Evolutionary conservation across 23 red algal species (phyloP).

Genomic region (Agarophyton chilense): DNA sequence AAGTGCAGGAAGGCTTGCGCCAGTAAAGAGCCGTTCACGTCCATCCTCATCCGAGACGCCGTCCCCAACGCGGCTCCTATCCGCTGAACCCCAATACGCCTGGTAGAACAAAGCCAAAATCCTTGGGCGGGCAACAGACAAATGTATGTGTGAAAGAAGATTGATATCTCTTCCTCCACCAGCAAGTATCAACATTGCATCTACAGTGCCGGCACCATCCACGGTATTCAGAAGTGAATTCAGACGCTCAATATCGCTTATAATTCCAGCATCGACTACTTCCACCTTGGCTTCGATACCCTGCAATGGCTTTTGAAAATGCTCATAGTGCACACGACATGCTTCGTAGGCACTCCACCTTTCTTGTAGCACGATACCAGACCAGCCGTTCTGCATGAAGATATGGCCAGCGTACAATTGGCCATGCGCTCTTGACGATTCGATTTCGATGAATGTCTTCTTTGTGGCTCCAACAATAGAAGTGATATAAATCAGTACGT

Average conservation of each 20-base stretch:
- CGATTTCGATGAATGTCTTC: conserved; percentile 14
- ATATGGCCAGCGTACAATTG: background rate
- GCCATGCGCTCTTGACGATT: background rate
- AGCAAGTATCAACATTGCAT: background rate
- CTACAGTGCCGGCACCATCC: background rate
- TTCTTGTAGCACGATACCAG: background rate
- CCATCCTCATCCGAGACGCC: background rate
- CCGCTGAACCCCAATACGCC: background rate
- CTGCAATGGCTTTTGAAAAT: background rate
- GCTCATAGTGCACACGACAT: conserved; percentile 1
- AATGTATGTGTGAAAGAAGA: background rate
- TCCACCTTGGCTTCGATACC: background rate
- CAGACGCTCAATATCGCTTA: background rate
- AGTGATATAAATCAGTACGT: conserved; percentile 12
- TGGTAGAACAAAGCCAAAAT: conserved; percentile 25
- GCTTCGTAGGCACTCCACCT: conserved; percentile 22
- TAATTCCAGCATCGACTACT: conserved; percentile 13
- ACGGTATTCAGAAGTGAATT: background rate
- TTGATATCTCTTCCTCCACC: conserved; percentile 18
- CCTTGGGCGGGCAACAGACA: background rate
- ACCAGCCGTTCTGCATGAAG: background rate
- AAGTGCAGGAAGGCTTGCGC: conserved; percentile 17
- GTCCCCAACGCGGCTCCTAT: background rate
- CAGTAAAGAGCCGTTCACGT: conserved; percentile 11
- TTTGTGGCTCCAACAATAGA: background rate